Conservation (phyloP, 1,284 basidiomycete genomes). For the Ceratobasidium sp. region DNA sequence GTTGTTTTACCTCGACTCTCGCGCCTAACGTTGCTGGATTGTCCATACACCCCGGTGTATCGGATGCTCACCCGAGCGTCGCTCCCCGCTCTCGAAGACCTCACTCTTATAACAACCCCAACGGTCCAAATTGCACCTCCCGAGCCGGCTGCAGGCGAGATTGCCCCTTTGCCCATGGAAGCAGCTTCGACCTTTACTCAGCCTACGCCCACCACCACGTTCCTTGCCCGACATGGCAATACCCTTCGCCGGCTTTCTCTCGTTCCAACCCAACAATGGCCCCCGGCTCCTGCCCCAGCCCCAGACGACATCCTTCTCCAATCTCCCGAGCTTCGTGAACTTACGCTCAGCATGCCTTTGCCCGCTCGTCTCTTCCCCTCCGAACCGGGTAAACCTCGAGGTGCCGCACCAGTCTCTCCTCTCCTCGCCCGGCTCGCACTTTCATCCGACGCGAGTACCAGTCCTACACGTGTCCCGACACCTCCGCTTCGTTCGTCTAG, state of each 20-base stretch:
- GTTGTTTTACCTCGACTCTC: conserved; percentile 69
- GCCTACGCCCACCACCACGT: conserved; percentile 69
- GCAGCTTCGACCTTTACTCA: conserved; percentile 50
- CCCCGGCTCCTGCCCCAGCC: conserved; percentile 69
- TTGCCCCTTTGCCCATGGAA: conserved; percentile 8
- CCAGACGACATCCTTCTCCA: conserved; percentile 67
- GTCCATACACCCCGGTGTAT: conserved; percentile 75
- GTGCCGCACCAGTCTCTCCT: conserved; percentile 53
- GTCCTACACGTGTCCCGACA: conserved; percentile 54
- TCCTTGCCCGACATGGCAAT: conserved; percentile 75
- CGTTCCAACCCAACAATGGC: conserved; percentile 79
- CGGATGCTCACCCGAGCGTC: conserved; percentile 69
- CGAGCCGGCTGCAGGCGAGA: conserved; percentile 44
- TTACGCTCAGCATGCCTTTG: conserved; percentile 76
- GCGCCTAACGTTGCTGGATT: conserved; percentile 74
- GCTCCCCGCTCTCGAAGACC: conserved; percentile 74
- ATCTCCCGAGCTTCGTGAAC: conserved; percentile 71
- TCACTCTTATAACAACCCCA: conserved; percentile 69
- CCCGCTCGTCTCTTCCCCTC: conserved; percentile 56
- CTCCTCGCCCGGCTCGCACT: conserved; percentile 54
- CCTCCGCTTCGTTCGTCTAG: conserved; percentile 52
- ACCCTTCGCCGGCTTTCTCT: conserved; percentile 74
- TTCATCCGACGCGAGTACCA: conserved; percentile 51
- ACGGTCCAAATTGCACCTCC: conserved; percentile 62
- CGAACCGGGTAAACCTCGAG: conserved; percentile 23